Evolutionary conservation across 345 rosid genomes (phyloP).

Genomic region (Gossypium mustelinum): DNA sequence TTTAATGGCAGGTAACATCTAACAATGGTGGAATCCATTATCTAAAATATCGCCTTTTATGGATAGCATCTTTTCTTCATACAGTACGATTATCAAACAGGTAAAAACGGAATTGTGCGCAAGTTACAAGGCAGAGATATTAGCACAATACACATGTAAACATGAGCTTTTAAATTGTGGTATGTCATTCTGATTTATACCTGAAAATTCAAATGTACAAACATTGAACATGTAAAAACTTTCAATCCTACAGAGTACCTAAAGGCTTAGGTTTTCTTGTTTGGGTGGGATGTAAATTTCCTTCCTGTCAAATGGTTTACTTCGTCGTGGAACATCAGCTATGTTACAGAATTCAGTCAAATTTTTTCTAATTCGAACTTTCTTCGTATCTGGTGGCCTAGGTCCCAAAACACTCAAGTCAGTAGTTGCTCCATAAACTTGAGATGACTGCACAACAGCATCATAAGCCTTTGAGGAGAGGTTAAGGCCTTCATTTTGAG

Average conservation of each 20-base stretch:
- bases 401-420: slow-evolving; percentile 66
- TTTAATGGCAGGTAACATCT: neutral
- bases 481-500: slow-evolving; percentile 48
- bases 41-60: neutral
- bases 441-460: slow-evolving; percentile 50
- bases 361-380: slow-evolving; percentile 28
- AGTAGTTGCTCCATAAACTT: slow-evolving; percentile 48
- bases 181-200: neutral
- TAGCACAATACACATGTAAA: neutral
- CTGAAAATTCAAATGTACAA: slow-evolving; percentile 13
- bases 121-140: neutral
- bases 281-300: slow-evolving; percentile 29
- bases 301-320: slow-evolving; percentile 33
- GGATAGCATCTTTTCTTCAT: neutral
- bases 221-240: slow-evolving; percentile 15
- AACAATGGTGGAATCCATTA: neutral
- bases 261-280: slow-evolving; percentile 18
- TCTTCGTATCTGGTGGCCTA: slow-evolving; percentile 48
- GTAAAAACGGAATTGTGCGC: neutral
- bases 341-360: slow-evolving; percentile 28
- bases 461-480: slow-evolving; percentile 66
- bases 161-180: neutral
- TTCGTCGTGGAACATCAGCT: slow-evolving; percentile 37
- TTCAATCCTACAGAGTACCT: neutral
- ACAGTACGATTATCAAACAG: neutral